A percentile compares a stretch with the other conserved stretches of the same genome.
Conservation (phyloP, 169 alveolate species). For the Cryptosporidium canis region DNA sequence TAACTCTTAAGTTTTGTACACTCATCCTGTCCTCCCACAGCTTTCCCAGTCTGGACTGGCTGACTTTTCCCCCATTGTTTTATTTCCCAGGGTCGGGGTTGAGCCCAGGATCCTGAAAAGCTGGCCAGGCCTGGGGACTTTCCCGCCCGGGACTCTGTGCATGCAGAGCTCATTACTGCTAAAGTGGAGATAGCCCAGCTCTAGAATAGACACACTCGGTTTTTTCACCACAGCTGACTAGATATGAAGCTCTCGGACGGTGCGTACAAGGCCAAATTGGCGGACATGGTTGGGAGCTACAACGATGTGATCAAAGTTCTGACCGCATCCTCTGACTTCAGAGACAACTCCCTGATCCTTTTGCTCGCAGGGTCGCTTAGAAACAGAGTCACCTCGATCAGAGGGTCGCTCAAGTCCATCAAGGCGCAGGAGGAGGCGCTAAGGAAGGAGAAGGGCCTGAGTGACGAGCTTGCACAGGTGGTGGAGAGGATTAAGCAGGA, state of each 20-base stretch:
- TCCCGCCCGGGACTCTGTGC: not conserved
- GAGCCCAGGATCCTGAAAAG: too few species aligned
- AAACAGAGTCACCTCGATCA: conserved; percentile 53
- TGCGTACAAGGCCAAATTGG: conserved; percentile 54
- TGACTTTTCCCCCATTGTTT: not conserved
- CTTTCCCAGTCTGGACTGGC: not conserved
- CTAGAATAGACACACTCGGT: not conserved
- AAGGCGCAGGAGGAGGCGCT: conserved; percentile 3
- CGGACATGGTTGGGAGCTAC: conserved; percentile 60
- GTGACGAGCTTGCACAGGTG: not conserved
- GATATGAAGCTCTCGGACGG: conserved; percentile 53
- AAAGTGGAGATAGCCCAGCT: not conserved
- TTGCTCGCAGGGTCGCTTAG: conserved; percentile 63
- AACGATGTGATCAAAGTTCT: conserved; percentile 48
- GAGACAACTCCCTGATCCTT: conserved; percentile 39
- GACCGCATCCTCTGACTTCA: conserved; percentile 56
- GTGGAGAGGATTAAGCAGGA: conserved; percentile 6
- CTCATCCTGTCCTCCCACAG: not conserved
- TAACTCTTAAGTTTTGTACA: not conserved
- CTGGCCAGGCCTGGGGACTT: too few species aligned
- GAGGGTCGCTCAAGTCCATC: conserved; percentile 33
- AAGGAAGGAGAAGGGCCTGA: not conserved
- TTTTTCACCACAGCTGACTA: not conserved
- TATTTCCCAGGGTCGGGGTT: not conserved
- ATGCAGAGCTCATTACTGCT: not conserved